Evolutionary conservation across 257 asterid species (phyloP).

Genomic region (Rehmannia glutinosa): DNA sequence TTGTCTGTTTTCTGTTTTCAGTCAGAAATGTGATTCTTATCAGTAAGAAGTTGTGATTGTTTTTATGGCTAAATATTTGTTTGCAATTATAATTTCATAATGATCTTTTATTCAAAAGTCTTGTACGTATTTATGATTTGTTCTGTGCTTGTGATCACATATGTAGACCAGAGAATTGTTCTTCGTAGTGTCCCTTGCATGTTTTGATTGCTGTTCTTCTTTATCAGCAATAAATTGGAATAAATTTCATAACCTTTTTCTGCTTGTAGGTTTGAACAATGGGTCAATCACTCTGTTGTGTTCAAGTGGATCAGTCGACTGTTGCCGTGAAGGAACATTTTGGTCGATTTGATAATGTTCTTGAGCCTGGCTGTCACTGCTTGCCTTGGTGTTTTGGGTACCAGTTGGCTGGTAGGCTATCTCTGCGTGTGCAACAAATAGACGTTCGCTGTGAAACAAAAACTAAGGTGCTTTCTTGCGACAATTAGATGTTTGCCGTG

Average conservation of each 20-base stretch:
- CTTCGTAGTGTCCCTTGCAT: neutral
- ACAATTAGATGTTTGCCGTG: too few species aligned
- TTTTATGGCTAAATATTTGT: too few species aligned
- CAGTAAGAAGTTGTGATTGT: neutral
- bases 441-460: constrained; percentile 39
- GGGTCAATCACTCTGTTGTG: constrained; percentile 31
- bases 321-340: constrained; percentile 34
- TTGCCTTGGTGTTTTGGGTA: constrained; percentile 33
- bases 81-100: neutral
- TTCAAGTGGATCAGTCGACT: constrained; percentile 33
- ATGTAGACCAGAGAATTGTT: too few species aligned
- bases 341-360: constrained; percentile 23
- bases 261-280: constrained; percentile 19
- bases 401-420: constrained; percentile 24
- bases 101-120: neutral
- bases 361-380: constrained; percentile 34
- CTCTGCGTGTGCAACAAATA: constrained; percentile 37
- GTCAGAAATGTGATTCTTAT: too few species aligned
- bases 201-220: too few species aligned
- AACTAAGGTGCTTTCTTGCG: too few species aligned
- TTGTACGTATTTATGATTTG: too few species aligned
- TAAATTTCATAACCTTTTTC: neutral
- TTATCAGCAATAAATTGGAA: too few species aligned
- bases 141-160: too few species aligned
- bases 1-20: neutral